Conservation (phyloP, 2,329 filamentous ascomycete species). For the Apiospora aurea region DNA sequence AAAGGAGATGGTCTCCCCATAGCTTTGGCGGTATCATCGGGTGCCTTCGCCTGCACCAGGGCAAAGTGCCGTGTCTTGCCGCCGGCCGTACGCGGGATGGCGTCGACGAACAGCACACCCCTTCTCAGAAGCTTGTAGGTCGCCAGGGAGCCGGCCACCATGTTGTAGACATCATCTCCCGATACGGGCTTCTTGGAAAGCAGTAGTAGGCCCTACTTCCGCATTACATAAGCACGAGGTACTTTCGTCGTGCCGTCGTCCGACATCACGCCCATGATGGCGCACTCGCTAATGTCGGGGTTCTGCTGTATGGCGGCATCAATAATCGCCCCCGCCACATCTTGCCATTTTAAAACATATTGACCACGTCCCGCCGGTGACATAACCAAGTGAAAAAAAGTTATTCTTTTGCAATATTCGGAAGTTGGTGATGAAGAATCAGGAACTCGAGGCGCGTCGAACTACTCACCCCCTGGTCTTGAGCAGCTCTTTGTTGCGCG, state of each 20-base stretch:
- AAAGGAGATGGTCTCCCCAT: no score
- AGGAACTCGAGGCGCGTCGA: conserved; percentile 8
- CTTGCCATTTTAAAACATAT: conserved; percentile 47
- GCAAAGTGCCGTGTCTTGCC: conserved; percentile 56
- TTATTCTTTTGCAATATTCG: no score
- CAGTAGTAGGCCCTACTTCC: conserved; percentile 35
- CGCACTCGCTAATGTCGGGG: conserved; percentile 51
- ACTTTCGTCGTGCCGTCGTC: conserved; percentile 43
- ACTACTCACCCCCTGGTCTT: conserved; percentile 51
- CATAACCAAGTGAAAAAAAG: no score
- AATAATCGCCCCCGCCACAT: conserved; percentile 54
- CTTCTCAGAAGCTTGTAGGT: conserved; percentile 56
- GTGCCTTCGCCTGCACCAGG: conserved; percentile 28
- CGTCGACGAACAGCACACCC: conserved; percentile 54
- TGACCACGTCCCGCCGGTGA: not conserved
- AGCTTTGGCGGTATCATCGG: not conserved
- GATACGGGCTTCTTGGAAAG: conserved; percentile 31
- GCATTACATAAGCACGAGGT: conserved; percentile 55
- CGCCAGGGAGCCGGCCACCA: conserved; percentile 48
- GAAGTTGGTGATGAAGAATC: not conserved
- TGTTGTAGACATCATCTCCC: conserved; percentile 49
- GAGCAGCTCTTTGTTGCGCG: conserved; percentile 52
- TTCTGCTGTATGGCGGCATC: conserved; percentile 53
- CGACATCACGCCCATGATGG: conserved; percentile 51
- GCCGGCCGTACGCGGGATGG: conserved; percentile 55